phyloP scores from a whole-genome alignment of 129 eudicot genomes.

The Logfia minima region DNA sequence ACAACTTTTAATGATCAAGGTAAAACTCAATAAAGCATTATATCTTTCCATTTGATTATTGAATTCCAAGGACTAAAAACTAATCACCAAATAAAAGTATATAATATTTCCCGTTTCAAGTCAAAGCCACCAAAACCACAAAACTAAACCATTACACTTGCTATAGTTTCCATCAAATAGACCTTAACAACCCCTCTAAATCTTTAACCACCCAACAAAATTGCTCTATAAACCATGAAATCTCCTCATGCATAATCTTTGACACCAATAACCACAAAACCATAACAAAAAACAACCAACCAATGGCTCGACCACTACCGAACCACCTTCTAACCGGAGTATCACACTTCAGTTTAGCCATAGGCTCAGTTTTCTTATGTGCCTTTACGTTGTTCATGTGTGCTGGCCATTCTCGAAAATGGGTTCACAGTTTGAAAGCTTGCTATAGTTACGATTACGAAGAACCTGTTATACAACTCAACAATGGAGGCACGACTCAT shows the following conservation, averaged over 20 bases:
- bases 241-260: conserved; percentile 23
- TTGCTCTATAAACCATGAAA: conserved; percentile 18
- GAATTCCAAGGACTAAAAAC: background rate
- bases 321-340: conserved; percentile 29
- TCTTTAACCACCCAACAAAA: conserved; percentile 25
- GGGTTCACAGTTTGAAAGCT: conserved; percentile 47
- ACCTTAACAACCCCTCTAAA: conserved; percentile 48
- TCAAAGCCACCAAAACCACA: conserved; percentile 34
- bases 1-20: background rate
- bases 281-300: conserved; percentile 13
- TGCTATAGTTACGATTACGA: conserved; percentile 44
- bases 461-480: conserved; percentile 65
- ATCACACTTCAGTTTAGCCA: conserved; percentile 45
- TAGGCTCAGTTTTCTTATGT: conserved; percentile 48
- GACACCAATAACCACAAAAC: conserved; percentile 19
- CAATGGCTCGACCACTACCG: conserved; percentile 56
- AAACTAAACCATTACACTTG: conserved; percentile 22
- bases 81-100: background rate
- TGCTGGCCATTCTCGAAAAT: conserved; percentile 51
- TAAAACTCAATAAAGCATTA: background rate
- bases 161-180: conserved; percentile 11
- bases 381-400: conserved; percentile 65
- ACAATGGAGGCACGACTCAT: conserved; percentile 40
- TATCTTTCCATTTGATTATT: background rate
- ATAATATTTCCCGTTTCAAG: background rate